phyloP scores from a whole-genome alignment of 768 basidiomycete genomes.

The Gautieria morchelliformis region DNA sequence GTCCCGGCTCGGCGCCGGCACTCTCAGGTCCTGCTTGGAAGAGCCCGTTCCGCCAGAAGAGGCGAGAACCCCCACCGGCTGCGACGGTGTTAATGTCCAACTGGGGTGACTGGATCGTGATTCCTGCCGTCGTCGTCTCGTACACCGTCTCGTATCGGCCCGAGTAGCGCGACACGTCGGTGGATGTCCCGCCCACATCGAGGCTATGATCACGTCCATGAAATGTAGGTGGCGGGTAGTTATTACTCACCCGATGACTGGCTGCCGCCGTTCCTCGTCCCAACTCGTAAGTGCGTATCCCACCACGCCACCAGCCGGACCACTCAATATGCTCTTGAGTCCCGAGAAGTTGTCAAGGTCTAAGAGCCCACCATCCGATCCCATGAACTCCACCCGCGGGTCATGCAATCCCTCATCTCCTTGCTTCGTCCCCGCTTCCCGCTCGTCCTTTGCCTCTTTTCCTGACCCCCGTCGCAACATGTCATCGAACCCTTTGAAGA shows the following conservation, averaged over 20 bases:
- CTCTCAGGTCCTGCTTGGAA: conserved; percentile 90
- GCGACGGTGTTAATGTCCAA: conserved; percentile 95
- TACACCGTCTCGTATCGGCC: conserved; percentile 89
- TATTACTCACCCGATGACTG: conserved; percentile 70
- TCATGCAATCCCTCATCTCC: conserved; percentile 1
- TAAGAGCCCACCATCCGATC: conserved; percentile 80
- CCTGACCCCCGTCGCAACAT: conserved; percentile 35
- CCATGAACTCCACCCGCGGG: conserved; percentile 86
- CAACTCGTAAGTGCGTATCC: conserved; percentile 87
- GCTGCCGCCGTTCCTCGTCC: conserved; percentile 58
- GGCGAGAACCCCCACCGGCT: conserved; percentile 86
- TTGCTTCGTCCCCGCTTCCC: conserved; percentile 34
- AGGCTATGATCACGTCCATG: conserved; percentile 35
- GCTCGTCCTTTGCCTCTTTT: conserved; percentile 31
- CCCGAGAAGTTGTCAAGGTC: conserved; percentile 83
- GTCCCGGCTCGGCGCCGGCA: conserved; percentile 90
- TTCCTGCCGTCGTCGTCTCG: conserved; percentile 91
- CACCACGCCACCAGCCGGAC: conserved; percentile 93
- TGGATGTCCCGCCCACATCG: conserved; percentile 93
- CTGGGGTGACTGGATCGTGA: conserved; percentile 86
- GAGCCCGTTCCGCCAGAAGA: conserved; percentile 83
- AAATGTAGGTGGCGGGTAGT: neutral
- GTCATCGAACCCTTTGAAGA: conserved; percentile 80
- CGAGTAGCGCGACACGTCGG: conserved; percentile 89
- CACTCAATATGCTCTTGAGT: conserved; percentile 85